Conservation (phyloP, 2,329 filamentous ascomycete species). For the Microthyrium microscopicum region DNA sequence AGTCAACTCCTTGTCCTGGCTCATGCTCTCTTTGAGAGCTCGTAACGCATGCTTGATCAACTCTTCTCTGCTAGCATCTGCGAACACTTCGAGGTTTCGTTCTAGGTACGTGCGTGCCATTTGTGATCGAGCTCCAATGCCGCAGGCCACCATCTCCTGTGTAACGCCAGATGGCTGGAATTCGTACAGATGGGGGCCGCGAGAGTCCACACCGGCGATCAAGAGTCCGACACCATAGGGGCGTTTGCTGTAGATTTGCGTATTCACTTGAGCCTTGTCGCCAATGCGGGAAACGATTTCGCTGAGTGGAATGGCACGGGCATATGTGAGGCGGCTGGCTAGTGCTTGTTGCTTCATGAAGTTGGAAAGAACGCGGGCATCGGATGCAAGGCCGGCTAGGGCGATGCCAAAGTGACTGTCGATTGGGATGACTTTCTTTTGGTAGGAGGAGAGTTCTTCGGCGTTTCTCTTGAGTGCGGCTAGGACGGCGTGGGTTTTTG, state of each 20-base stretch:
- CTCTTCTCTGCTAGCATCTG: conserved; percentile 60
- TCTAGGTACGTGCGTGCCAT: conserved; percentile 97
- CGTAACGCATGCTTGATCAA: conserved; percentile 78
- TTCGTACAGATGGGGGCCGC: conserved; percentile 90
- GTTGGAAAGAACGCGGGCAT: conserved; percentile 97
- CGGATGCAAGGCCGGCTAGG: conserved; percentile 90
- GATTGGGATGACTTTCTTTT: conserved; percentile 96
- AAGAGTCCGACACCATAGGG: conserved; percentile 91
- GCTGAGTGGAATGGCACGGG: conserved; percentile 78
- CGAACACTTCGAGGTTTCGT: conserved; percentile 74
- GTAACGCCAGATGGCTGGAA: conserved; percentile 95
- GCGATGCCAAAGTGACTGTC: conserved; percentile 92
- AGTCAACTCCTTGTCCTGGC: conserved; percentile 94
- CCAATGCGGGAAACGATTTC: conserved; percentile 84
- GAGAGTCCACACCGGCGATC: conserved; percentile 84
- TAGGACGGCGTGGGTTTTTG: conserved; percentile 94
- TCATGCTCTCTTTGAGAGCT: conserved; percentile 86
- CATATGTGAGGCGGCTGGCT: conserved; percentile 87
- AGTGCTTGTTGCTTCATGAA: conserved; percentile 99
- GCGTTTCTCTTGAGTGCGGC: conserved; percentile 97
- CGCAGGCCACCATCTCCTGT: conserved; percentile 92
- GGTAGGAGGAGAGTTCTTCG: conserved; percentile 98
- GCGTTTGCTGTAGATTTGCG: conserved; percentile 89
- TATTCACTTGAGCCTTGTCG: conserved; percentile 94
- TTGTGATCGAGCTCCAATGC: conserved; percentile 88